A percentile compares a stretch with the other conserved stretches of the same genome.
Conservation (phyloP, 208 protist species). For the Trypanosoma avium region DNA sequence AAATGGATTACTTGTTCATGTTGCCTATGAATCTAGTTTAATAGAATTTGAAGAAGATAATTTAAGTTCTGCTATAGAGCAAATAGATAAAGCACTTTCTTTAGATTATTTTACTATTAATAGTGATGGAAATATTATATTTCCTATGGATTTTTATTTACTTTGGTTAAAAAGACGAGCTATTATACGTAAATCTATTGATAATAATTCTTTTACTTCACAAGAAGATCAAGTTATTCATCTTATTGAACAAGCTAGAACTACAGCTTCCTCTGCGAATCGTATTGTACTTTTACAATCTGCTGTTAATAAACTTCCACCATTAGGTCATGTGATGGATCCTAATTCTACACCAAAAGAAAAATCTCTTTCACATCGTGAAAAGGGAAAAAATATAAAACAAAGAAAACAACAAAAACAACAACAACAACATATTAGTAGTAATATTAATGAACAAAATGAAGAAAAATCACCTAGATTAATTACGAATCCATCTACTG, state of each 20-base stretch:
- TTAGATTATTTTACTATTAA: slow-evolving; percentile 23
- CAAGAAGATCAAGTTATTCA: slow-evolving; percentile 45
- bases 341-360: neutral
- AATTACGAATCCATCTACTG: slow-evolving; percentile 17
- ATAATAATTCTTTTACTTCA: slow-evolving; percentile 26
- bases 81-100: slow-evolving; percentile 34
- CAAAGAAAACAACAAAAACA: slow-evolving; percentile 8
- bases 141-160: slow-evolving; percentile 57
- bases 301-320: slow-evolving; percentile 46
- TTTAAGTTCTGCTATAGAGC: slow-evolving; percentile 32
- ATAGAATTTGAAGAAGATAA: slow-evolving; percentile 78
- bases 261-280: slow-evolving; percentile 32
- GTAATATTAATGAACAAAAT: neutral
- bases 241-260: slow-evolving; percentile 54
- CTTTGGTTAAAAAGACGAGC: slow-evolving; percentile 46
- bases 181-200: slow-evolving; percentile 31
- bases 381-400: slow-evolving; percentile 2
- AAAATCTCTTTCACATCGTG: neutral
- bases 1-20: slow-evolving; percentile 41
- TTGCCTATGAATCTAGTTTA: slow-evolving; percentile 55
- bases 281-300: slow-evolving; percentile 47
- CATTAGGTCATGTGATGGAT: slow-evolving; percentile 20
- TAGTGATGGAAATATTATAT: slow-evolving; percentile 20
- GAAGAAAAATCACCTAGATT: neutral
- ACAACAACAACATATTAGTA: too few relatives aligned